Evolutionary conservation across 192 early-diverging fungal species (phyloP).

Genomic region (Podila epigama): DNA sequence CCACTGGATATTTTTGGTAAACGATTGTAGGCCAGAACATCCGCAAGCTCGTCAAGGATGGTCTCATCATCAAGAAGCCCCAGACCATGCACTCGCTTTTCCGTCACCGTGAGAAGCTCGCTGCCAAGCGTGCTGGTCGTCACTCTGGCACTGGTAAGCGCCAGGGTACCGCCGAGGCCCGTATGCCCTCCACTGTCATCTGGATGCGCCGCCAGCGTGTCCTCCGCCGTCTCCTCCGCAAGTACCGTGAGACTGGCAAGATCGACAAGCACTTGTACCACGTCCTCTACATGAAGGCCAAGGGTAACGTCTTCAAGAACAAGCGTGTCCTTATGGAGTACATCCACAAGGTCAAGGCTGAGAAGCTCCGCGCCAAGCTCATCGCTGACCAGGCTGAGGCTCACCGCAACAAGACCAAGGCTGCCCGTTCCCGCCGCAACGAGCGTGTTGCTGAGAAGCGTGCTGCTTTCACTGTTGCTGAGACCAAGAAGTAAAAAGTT

Average conservation of each 20-base stretch:
- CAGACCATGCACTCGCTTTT: conserved; percentile 87
- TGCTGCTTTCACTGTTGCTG: conserved; percentile 70
- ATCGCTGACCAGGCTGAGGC: conserved; percentile 98
- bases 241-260: conserved; percentile 98
- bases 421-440: conserved; percentile 91
- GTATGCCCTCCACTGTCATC: conserved; percentile 94
- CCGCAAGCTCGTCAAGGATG: conserved; percentile 97
- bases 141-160: conserved; percentile 95
- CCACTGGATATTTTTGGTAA: background rate
- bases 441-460: conserved; percentile 90
- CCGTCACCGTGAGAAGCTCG: conserved; percentile 90
- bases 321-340: conserved; percentile 99
- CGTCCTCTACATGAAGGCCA: conserved; percentile 95
- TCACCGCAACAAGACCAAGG: conserved; percentile 95
- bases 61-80: conserved; percentile 96
- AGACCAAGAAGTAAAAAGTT: conserved; percentile 50
- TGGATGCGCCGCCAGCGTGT: conserved; percentile 99
- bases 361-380: conserved; percentile 92
- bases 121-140: conserved; percentile 96
- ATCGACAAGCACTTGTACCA: conserved; percentile 98
- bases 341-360: conserved; percentile 99
- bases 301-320: conserved; percentile 99
- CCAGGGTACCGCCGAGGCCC: conserved; percentile 95
- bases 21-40: conserved; percentile 82
- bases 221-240: conserved; percentile 91